Evolutionary conservation across 2,329 filamentous ascomycete species (phyloP).

Genomic region (Paecilomyces sp.): DNA sequence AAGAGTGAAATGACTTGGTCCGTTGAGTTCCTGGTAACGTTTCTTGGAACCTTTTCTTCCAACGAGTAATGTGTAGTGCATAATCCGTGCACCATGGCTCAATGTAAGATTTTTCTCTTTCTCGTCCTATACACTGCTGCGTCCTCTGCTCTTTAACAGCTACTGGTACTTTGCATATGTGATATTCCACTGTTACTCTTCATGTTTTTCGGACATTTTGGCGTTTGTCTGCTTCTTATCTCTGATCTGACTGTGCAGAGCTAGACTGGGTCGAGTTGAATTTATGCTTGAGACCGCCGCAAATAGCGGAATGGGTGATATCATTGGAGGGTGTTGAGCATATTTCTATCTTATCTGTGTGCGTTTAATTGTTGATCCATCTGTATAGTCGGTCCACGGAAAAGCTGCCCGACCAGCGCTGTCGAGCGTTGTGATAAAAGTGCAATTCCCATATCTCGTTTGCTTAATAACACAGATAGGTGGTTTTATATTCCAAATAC

Average conservation of each 20-base stretch:
- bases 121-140: neutral
- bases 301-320: neutral
- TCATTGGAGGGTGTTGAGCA: neutral
- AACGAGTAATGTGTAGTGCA: neutral
- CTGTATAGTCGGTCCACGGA: neutral
- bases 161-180: neutral
- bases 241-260: neutral
- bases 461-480: neutral
- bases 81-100: neutral
- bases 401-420: neutral
- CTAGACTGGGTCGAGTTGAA: neutral
- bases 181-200: neutral
- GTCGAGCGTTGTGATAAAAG: neutral
- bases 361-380: neutral
- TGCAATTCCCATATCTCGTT: neutral
- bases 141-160: neutral
- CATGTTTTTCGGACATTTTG: neutral
- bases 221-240: neutral
- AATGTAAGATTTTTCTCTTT: neutral
- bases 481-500: neutral
- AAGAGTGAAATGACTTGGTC: neutral
- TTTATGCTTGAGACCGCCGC: neutral
- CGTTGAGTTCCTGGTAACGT: neutral
- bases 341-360: neutral
- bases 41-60: neutral